These are phyloP conservation scores for Hypoxylon rubiginosum DNA, from an alignment of 2,329 filamentous ascomycete species.

Conservation along the genomic window DNA sequence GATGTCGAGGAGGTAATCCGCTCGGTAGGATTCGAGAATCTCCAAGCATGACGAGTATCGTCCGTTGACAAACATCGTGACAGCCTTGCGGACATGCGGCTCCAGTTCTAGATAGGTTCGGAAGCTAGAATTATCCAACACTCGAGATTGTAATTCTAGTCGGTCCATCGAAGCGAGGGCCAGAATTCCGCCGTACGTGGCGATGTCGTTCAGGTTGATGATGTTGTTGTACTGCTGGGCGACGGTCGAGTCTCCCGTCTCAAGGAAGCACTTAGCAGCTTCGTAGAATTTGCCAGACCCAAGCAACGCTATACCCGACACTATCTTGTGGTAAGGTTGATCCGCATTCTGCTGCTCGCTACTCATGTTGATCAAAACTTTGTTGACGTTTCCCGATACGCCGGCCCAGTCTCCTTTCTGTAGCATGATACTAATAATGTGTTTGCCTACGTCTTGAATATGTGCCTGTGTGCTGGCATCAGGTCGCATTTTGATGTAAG, in stretches of 20 bases:
- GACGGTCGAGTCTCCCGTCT: slow-evolving; percentile 66
- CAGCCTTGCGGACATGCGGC: slow-evolving; percentile 91
- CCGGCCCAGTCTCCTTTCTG: slow-evolving; percentile 83
- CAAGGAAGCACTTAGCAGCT: slow-evolving; percentile 80
- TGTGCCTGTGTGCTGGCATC: slow-evolving; percentile 88
- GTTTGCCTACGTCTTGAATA: slow-evolving; percentile 83
- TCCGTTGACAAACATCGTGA: slow-evolving; percentile 88
- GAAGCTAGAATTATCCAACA: slow-evolving; percentile 86
- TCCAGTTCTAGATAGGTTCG: slow-evolving; percentile 91
- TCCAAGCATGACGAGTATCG: slow-evolving; percentile 88
- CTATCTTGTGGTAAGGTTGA: slow-evolving; percentile 66
- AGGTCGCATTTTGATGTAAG: slow-evolving; percentile 88
- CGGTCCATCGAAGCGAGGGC: slow-evolving; percentile 92
- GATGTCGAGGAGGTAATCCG: slow-evolving; percentile 91
- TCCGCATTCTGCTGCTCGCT: slow-evolving; percentile 62
- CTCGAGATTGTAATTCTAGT: slow-evolving; percentile 76
- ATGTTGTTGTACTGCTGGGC: slow-evolving; percentile 75
- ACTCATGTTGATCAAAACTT: slow-evolving; percentile 66
- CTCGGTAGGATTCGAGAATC: slow-evolving; percentile 83
- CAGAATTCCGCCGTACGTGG: slow-evolving; percentile 90
- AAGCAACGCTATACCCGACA: slow-evolving; percentile 65
- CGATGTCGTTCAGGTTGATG: slow-evolving; percentile 87
- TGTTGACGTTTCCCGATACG: slow-evolving; percentile 71
- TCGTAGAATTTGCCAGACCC: slow-evolving; percentile 64
- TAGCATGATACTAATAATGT: slow-evolving; percentile 80